These are phyloP conservation scores for Boletellus emodensis DNA, from an alignment of 768 basidiomycete genomes.

Conservation along the genomic window DNA sequence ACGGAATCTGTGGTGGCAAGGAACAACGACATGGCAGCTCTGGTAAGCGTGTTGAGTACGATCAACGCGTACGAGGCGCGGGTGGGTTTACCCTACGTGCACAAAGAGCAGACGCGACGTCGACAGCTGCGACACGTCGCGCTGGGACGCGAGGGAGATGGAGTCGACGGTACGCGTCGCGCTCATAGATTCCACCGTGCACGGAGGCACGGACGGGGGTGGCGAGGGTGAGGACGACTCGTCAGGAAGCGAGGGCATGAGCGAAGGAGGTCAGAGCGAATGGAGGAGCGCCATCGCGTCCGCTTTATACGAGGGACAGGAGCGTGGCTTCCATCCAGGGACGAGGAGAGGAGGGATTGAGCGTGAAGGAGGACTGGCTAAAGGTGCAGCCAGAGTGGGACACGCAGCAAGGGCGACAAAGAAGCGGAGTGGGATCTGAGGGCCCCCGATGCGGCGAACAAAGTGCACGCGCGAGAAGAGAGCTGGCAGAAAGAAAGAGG, in stretches of 20 bases:
- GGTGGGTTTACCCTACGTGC: slow-evolving; percentile 57
- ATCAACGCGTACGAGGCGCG: not conserved
- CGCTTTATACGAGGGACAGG: slow-evolving; percentile 22
- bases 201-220: not conserved
- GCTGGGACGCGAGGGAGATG: slow-evolving; percentile 19
- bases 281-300: slow-evolving; percentile 10
- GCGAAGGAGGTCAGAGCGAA: slow-evolving; percentile 4
- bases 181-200: slow-evolving; percentile 20
- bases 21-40: slow-evolving; percentile 76
- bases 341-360: no score
- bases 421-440: slow-evolving; percentile 23
- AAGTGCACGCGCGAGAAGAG: slow-evolving; percentile 16
- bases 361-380: slow-evolving; percentile 5
- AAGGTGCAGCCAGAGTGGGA: no score
- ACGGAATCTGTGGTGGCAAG: slow-evolving; percentile 86
- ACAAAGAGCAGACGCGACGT: slow-evolving; percentile 55
- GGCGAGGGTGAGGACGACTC: slow-evolving; percentile 2
- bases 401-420: slow-evolving; percentile 20
- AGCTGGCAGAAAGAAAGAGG: slow-evolving; percentile 11
- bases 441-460: not conserved
- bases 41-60: slow-evolving; percentile 29
- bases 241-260: slow-evolving; percentile 17
- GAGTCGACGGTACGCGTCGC: slow-evolving; percentile 19
- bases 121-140: slow-evolving; percentile 37
- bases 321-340: slow-evolving; percentile 20